A percentile compares a stretch with the other conserved stretches of the same genome.
Evolutionary conservation across 2,329 filamentous ascomycete species (phyloP).

Genomic region (Plenodomus lindquistii): DNA sequence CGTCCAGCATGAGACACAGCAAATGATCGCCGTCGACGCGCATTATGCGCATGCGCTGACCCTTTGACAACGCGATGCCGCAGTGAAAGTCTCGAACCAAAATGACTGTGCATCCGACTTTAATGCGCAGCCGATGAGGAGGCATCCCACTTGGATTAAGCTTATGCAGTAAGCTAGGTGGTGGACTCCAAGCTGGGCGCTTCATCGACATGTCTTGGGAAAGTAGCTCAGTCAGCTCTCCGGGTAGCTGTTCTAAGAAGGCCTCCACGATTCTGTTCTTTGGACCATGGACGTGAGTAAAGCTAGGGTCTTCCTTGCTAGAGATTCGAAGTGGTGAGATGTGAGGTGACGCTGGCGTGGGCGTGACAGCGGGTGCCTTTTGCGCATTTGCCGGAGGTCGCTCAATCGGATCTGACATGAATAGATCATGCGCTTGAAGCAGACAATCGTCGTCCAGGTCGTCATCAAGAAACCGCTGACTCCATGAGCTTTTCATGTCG

Average conservation of each 20-base stretch:
- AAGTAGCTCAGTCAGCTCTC: slow-evolving; percentile 35
- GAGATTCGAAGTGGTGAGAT: background rate
- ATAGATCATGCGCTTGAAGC: slow-evolving; percentile 30
- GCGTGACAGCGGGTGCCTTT: slow-evolving; percentile 4
- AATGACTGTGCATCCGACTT: slow-evolving; percentile 36
- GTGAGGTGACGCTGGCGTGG: background rate
- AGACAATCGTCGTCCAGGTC: slow-evolving; percentile 41
- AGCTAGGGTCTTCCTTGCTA: slow-evolving; percentile 21
- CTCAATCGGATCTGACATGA: slow-evolving; percentile 32
- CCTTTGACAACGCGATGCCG: slow-evolving; percentile 37
- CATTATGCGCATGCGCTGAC: slow-evolving; percentile 37
- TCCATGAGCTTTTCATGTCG: slow-evolving; percentile 1
- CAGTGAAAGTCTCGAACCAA: slow-evolving; percentile 34
- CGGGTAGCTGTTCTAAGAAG: slow-evolving; percentile 28
- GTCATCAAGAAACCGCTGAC: slow-evolving; percentile 29
- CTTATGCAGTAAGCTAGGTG: slow-evolving; percentile 32
- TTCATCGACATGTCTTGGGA: slow-evolving; percentile 34
- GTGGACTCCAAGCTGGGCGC: slow-evolving; percentile 28
- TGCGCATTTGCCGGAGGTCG: slow-evolving; percentile 1
- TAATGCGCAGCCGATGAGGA: slow-evolving; percentile 40
- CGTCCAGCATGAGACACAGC: slow-evolving; percentile 40
- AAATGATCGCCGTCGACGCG: slow-evolving; percentile 31
- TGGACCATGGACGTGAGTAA: slow-evolving; percentile 36
- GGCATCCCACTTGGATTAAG: slow-evolving; percentile 38
- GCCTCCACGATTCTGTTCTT: slow-evolving; percentile 32